A percentile compares a stretch with the other conserved stretches of the same genome.
Evolutionary conservation across 2,329 filamentous ascomycete species (phyloP).

Genomic region (Tolypocladium guangdongense): DNA sequence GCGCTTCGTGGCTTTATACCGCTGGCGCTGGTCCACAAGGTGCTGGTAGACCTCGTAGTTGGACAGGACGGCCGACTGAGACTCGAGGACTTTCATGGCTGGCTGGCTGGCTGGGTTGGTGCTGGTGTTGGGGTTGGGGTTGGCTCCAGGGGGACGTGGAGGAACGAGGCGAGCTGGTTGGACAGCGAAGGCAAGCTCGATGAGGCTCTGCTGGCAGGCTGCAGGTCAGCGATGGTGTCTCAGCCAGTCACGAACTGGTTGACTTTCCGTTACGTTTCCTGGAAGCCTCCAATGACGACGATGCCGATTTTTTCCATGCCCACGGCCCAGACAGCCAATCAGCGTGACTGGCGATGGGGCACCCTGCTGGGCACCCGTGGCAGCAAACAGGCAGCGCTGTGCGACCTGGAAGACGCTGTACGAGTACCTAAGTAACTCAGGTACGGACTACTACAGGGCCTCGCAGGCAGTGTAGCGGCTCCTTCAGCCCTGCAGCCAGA

Average conservation of each 20-base stretch:
- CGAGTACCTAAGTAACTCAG: too few species aligned
- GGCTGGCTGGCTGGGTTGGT: not conserved
- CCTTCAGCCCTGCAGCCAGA: not conserved
- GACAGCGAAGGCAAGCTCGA: not conserved
- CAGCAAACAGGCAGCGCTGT: not conserved
- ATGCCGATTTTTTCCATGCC: not conserved
- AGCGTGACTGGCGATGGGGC: not conserved
- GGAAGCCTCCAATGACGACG: not conserved
- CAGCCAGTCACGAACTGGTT: not conserved
- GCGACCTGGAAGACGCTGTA: not conserved
- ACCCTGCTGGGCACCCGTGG: not conserved
- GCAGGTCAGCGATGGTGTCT: not conserved
- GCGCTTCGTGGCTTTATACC: slow-evolving; percentile 39
- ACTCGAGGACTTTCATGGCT: slow-evolving; percentile 58
- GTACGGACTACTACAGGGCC: not conserved
- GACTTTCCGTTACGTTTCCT: not conserved
- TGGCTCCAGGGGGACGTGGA: not conserved
- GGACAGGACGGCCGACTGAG: slow-evolving; percentile 57
- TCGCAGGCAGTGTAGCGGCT: not conserved
- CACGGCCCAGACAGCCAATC: not conserved
- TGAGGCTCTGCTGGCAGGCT: not conserved
- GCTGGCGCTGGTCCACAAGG: slow-evolving; percentile 42
- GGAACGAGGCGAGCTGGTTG: not conserved
- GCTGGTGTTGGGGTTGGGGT: not conserved
- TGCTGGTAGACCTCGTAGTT: slow-evolving; percentile 66